Conservation (phyloP, 140 eudicot genomes). For the Erigeron philadelphicus region DNA sequence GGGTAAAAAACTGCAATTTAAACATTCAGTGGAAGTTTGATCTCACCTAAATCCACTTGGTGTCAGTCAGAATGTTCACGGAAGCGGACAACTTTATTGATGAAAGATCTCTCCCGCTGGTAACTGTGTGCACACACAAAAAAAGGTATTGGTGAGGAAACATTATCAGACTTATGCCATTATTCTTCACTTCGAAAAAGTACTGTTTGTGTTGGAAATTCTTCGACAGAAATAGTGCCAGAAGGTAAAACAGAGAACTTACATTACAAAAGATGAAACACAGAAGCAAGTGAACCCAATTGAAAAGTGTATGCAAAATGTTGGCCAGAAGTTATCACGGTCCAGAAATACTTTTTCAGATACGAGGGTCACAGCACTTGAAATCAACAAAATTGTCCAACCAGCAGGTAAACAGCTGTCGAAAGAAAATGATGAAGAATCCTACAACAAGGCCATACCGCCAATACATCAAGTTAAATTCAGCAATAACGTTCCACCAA, state of each 20-base stretch:
- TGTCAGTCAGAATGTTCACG: slow-evolving; percentile 70
- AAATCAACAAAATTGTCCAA: slow-evolving; percentile 54
- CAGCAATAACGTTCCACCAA: slow-evolving; percentile 13
- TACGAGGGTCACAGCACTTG: slow-evolving; percentile 58
- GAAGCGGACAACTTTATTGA: slow-evolving; percentile 61
- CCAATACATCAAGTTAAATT: slow-evolving; percentile 18
- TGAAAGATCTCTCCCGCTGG: slow-evolving; percentile 55
- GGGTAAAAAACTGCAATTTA: background rate
- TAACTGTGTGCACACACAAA: slow-evolving; percentile 37
- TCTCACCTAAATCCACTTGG: slow-evolving; percentile 26
- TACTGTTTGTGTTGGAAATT: background rate
- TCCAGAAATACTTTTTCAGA: slow-evolving; percentile 63
- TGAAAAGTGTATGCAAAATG: slow-evolving; percentile 63
- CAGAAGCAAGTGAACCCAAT: slow-evolving; percentile 62
- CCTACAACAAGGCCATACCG: slow-evolving; percentile 38
- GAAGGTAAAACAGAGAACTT: slow-evolving; percentile 33
- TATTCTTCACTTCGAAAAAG: slow-evolving; percentile 8
- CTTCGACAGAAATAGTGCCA: background rate
- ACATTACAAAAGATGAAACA: slow-evolving; percentile 63
- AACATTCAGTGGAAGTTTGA: slow-evolving; percentile 6
- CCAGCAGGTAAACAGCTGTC: slow-evolving; percentile 78
- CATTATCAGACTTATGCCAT: background rate
- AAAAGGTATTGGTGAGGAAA: background rate
- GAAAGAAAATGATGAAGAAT: slow-evolving; percentile 68
- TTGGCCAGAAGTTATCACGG: slow-evolving; percentile 66